Base-by-base conservation (phyloP, 2,329 filamentous ascomycete species). In the Tolypocladium ophioglossoides region DNA sequence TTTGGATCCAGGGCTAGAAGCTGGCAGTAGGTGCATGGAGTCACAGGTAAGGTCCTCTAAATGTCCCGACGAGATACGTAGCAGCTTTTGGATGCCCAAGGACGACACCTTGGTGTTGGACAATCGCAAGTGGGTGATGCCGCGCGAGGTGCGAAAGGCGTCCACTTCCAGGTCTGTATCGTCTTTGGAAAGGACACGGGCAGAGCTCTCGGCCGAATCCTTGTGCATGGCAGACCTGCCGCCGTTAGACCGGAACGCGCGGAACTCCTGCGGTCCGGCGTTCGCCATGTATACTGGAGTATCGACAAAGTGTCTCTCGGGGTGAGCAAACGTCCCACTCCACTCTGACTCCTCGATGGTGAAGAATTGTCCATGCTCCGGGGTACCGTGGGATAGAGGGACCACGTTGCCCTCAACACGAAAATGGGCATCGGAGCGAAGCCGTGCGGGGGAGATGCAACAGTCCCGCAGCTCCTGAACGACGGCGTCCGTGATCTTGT, bases 11-110 rank as follows among this genome's bases (percentile, higher is more conserved):
- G 52, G 22, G 34, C 51, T 58, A 12, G 46, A 57, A 8, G 55
- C 53, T 2, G 62, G 58, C 18, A 76, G 62, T 2, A 66, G 51
- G 3, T 61, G 57, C 57, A 72, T 70, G 2, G 66, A 69, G 18
- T 79, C 76, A 55, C 78, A 79, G 47, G 80, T 74, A 9, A 85
- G 68, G 48, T 76, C 68, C 59, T 83, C 73, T 0, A 85, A 61
- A 9, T 75, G 72, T 9, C 76, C 79, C 9, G 66, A 66, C 9
- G 69, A 73, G 2, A 58, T 60, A 18, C 68, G 66, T 1, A 85
- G 61, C 4, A 83, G 57, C 18, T 62, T 67, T 44, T 70, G 66
- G 2, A 82, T 52, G 0, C 74, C 77, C 1, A 64, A 54, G 0
- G 70, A 63, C 0, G 78, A 77, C 40, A 84, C 62, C 1, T 62